phyloP scores from a whole-genome alignment of 768 basidiomycete species.

The Pleurotus tuoliensis region DNA sequence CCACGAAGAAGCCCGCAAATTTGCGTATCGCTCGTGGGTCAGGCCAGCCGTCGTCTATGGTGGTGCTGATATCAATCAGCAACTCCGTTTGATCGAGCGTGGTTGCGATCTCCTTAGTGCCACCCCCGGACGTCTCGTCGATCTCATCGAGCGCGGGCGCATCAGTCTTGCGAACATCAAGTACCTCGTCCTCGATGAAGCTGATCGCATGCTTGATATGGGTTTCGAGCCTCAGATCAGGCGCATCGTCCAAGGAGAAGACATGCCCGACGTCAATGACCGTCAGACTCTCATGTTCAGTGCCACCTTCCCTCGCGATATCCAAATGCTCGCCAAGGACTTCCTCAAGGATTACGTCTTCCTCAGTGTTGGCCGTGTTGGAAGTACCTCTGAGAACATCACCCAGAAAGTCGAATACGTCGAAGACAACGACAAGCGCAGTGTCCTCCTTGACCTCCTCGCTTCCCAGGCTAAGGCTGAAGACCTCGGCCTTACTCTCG shows the following conservation, averaged over 20 bases:
- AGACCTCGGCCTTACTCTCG: conserved; percentile 76
- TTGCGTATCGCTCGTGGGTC: conserved; percentile 99
- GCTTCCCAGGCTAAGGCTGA: conserved; percentile 62
- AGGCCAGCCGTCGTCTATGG: conserved; percentile 98
- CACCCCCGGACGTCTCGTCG: conserved; percentile 96
- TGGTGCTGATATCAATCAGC: conserved; percentile 95
- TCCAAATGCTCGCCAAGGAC: conserved; percentile 93
- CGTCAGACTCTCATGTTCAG: conserved; percentile 99
- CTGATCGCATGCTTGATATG: conserved; percentile 99
- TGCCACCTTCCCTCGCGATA: conserved; percentile 98
- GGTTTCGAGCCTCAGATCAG: conserved; percentile 99
- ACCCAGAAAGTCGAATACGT: conserved; percentile 99
- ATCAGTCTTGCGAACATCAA: conserved; percentile 96
- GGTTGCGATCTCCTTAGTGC: conserved; percentile 97
- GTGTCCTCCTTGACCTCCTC: conserved; percentile 91
- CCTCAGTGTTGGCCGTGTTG: conserved; percentile 97
- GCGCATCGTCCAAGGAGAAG: conserved; percentile 95
- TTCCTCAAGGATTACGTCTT: conserved; percentile 99
- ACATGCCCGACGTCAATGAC: conserved; percentile 91
- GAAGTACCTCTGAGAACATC: conserved; percentile 98
- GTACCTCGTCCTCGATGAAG: conserved; percentile 98
- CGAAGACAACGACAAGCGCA: conserved; percentile 95
- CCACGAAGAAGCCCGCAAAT: conserved; percentile 98
- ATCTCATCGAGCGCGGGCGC: conserved; percentile 95
- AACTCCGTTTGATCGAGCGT: conserved; percentile 90